phyloP scores from a whole-genome alignment of 2,329 filamentous ascomycete genomes.

The Ophiocordyceps unilateralis region DNA sequence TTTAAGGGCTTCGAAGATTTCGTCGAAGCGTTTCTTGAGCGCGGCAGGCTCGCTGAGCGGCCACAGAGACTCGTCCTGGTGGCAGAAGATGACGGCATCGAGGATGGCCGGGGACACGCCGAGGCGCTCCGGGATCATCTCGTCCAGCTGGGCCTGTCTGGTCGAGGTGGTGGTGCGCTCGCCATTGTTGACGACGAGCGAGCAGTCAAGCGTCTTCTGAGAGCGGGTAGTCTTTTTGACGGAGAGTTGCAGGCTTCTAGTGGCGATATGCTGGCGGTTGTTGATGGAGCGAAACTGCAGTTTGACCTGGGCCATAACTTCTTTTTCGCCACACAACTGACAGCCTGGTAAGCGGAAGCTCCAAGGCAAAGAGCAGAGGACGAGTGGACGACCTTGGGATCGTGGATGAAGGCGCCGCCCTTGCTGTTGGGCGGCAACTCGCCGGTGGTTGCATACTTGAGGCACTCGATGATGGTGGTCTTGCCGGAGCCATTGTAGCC shows the following conservation, averaged over 20 bases:
- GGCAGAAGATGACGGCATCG: constrained; percentile 93
- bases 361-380: too few species aligned
- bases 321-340: constrained; percentile 64
- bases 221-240: constrained; percentile 64
- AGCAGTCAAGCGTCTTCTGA: constrained; percentile 73
- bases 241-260: constrained; percentile 68
- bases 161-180: constrained; percentile 67
- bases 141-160: constrained; percentile 63
- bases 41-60: constrained; percentile 75
- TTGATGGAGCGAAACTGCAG: constrained; percentile 69
- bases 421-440: constrained; percentile 83
- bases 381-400: constrained; percentile 52
- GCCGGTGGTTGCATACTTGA: constrained; percentile 95
- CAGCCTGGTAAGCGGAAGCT: constrained; percentile 3
- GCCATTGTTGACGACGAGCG: constrained; percentile 57
- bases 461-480: constrained; percentile 95
- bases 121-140: constrained; percentile 67
- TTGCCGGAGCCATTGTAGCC: constrained; percentile 96
- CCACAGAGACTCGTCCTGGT: constrained; percentile 96
- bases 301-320: constrained; percentile 82
- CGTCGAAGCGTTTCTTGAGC: constrained; percentile 88
- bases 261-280: constrained; percentile 64
- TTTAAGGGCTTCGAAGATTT: constrained; percentile 93
- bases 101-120: constrained; percentile 83
- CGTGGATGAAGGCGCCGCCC: constrained; percentile 86